These are phyloP conservation scores for Colletotrichum sojae DNA, from an alignment of 2,329 filamentous ascomycete species.

Conservation along the genomic window DNA sequence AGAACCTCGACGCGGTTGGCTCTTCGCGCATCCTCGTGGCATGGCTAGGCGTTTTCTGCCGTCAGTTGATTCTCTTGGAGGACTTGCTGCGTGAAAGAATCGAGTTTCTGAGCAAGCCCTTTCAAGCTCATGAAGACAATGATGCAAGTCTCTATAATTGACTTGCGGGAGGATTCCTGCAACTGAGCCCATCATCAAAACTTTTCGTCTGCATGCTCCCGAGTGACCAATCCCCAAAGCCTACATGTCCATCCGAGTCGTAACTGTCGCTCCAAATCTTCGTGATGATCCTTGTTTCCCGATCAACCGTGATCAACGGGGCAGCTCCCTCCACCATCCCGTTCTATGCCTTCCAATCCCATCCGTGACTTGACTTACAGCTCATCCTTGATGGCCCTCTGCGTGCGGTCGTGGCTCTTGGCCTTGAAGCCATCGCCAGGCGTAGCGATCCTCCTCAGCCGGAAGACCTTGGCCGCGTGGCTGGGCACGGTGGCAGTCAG, in stretches of 20 bases:
- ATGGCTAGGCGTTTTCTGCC: too few relatives aligned
- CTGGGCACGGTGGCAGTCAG: constrained; percentile 36
- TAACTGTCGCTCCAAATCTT: neutral
- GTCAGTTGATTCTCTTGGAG: too few relatives aligned
- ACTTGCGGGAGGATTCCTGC: too few relatives aligned
- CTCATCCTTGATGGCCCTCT: constrained; percentile 42
- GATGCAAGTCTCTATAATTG: too few relatives aligned
- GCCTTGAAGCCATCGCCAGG: constrained; percentile 42
- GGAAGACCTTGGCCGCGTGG: constrained; percentile 42
- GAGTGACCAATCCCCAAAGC: neutral
- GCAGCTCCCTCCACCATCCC: neutral
- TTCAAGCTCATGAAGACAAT: too few relatives aligned
- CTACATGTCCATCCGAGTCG: neutral
- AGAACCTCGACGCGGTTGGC: too few relatives aligned
- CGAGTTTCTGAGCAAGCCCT: too few relatives aligned
- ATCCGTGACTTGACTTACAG: neutral
- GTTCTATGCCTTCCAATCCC: neutral
- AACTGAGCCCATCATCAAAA: too few relatives aligned
- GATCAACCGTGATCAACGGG: neutral
- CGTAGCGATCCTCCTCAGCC: constrained; percentile 41
- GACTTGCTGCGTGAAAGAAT: too few relatives aligned
- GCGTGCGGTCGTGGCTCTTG: constrained; percentile 41
- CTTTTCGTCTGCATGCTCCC: too few relatives aligned
- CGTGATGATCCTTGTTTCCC: neutral
- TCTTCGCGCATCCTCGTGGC: too few relatives aligned